Base-by-base conservation (phyloP, 805 yeast species). In the Kockiozyma suomiensis region DNA sequence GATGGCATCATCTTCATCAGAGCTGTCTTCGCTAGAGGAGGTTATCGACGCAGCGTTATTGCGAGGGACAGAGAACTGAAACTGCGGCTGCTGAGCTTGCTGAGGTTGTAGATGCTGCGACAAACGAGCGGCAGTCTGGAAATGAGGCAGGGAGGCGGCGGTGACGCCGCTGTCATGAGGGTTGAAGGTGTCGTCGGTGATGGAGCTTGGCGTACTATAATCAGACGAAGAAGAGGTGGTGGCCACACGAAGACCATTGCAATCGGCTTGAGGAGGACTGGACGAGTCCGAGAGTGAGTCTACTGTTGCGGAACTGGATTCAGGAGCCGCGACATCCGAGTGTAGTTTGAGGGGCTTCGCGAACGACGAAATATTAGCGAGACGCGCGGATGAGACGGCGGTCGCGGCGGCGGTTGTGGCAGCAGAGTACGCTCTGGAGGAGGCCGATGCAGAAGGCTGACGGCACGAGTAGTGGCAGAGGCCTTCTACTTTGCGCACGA, bases 391-490 rank as follows among this genome's bases (percentile, higher is more conserved):
- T n/a, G n/a, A n/a, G n/a, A n/a, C n/a, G n/a, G 21, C n/a, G 15
- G 50, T 33, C 13, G 33, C 28, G 28, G 51, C 33, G 46, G 58
- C 17, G 46, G 32, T 46, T 32, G 13, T 13, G n/a, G 40, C 40
- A 21, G 41, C 17, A 32, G 57, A 35, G 56, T 13, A 13, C 33
- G 32, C 13, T 28, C 33, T n/a, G 54, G 54, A 38, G 32, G 56
- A 42, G 56, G 48, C n/a, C 15, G 50, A n/a, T n/a, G n/a, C n/a
- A n/a, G n/a, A 17, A 1, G 51, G 57, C 43, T 37, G 54, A 12
- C 48, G 40, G 46, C 30, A 13, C 15, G 59, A 43, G 46, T 58
- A 61, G 26, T 42, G 62, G 42, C 65, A 61, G 33, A 61, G 53
- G 32, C 54, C 26, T 25, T 58, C 56, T 21, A 61, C 65, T 15